phyloP scores from a whole-genome alignment of 805 yeast genomes.

The Wickerhamiella vanderwaltii region DNA sequence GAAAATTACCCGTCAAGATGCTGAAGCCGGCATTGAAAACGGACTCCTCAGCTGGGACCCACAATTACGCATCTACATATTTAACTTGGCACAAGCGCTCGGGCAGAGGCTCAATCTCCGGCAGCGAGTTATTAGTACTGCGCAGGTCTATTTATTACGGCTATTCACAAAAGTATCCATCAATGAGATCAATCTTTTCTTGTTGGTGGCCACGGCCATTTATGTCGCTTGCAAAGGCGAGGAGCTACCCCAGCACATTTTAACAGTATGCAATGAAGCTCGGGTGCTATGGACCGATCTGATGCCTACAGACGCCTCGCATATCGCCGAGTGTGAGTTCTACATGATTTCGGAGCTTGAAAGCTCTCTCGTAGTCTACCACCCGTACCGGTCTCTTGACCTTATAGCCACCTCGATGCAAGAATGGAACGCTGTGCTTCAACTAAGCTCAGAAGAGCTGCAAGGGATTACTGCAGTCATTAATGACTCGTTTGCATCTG shows the following conservation, averaged over 20 bases:
- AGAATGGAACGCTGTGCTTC: conserved; percentile 34
- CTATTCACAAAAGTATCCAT: conserved; percentile 49
- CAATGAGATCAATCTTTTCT: conserved; percentile 70
- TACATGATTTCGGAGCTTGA: conserved; percentile 77
- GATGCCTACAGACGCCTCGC: conserved; percentile 81
- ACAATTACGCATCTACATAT: conserved; percentile 52
- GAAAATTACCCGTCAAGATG: conserved; percentile 15
- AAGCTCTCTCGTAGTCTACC: conserved; percentile 31
- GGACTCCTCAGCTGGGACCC: conserved; percentile 24
- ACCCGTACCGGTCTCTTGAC: conserved; percentile 31
- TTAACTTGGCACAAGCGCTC: conserved; percentile 56
- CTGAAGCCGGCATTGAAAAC: conserved; percentile 26
- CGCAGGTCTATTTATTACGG: conserved; percentile 73
- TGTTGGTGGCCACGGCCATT: conserved; percentile 70
- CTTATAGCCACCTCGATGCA: conserved; percentile 39
- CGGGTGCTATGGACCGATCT: conserved; percentile 89
- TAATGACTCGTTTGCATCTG: conserved; percentile 83
- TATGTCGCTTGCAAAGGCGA: conserved; percentile 90
- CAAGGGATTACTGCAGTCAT: conserved; percentile 84
- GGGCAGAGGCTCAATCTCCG: conserved; percentile 70
- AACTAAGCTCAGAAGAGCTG: conserved; percentile 39
- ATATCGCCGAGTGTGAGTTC: conserved; percentile 90
- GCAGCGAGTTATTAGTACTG: conserved; percentile 77
- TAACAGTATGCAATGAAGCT: conserved; percentile 74
- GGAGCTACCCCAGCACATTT: conserved; percentile 88